Percentiles rank a stretch among this genome's conserved stretches.
These are phyloP conservation scores for Colletotrichum lupini DNA, from an alignment of 2,329 filamentous ascomycete genomes.

Conservation along the genomic window DNA sequence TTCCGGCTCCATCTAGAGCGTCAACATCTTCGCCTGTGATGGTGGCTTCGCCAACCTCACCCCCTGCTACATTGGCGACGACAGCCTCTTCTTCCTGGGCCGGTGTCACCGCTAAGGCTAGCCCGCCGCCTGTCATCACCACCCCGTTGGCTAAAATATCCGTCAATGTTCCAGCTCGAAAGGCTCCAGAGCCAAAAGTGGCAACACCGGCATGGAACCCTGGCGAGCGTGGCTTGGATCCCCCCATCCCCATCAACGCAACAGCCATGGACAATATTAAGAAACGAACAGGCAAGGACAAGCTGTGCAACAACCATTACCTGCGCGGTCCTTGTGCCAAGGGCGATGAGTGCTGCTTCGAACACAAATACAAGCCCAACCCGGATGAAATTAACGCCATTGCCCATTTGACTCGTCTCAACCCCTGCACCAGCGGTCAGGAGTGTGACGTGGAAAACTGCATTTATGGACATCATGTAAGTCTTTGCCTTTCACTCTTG, in stretches of 20 bases:
- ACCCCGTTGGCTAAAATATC: slow-evolving; percentile 52
- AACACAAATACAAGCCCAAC: slow-evolving; percentile 64
- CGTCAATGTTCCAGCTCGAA: slow-evolving; percentile 34
- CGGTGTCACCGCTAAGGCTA: slow-evolving; percentile 52
- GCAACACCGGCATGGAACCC: slow-evolving; percentile 61
- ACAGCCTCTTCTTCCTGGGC: slow-evolving; percentile 50
- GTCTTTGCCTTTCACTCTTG: slow-evolving; percentile 40
- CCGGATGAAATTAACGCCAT: slow-evolving; percentile 68
- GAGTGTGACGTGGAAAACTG: slow-evolving; percentile 68
- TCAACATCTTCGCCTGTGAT: slow-evolving; percentile 40
- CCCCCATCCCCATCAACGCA: slow-evolving; percentile 58
- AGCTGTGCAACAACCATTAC: slow-evolving; percentile 73
- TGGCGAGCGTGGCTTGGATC: slow-evolving; percentile 64
- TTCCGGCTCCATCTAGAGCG: background rate
- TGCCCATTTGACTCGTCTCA: slow-evolving; percentile 64
- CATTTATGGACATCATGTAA: slow-evolving; percentile 72
- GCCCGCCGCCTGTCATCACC: slow-evolving; percentile 55
- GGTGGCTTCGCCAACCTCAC: slow-evolving; percentile 40
- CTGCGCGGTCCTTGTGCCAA: slow-evolving; percentile 68
- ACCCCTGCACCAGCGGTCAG: slow-evolving; percentile 68
- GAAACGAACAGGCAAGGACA: slow-evolving; percentile 64
- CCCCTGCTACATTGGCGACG: slow-evolving; percentile 28
- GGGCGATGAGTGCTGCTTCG: slow-evolving; percentile 65
- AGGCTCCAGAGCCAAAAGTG: slow-evolving; percentile 34
- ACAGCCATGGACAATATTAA: slow-evolving; percentile 64